Base-by-base conservation (phyloP, 345 rosid genomes). In the Citrus glauca region DNA sequence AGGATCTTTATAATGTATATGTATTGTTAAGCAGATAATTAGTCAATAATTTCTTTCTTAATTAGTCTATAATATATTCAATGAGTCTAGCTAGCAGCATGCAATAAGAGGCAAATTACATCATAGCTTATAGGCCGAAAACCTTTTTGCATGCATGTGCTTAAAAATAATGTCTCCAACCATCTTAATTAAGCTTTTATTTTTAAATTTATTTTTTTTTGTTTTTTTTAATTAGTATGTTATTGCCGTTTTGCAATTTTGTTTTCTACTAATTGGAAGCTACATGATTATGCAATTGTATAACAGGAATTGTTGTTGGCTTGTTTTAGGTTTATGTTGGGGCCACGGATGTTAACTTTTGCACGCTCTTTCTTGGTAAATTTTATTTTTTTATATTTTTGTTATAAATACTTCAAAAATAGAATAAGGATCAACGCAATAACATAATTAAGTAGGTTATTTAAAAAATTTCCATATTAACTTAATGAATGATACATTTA, bases 11-110 rank as follows among this genome's bases (percentile, higher is more conserved):
- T 76, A 50, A 8, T 28, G 50, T 42, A 71, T 65, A 33, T 64
- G 13, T 53, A 35, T 66, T 9, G 33, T 45, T 28, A 35, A 17
- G 24, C 59, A 64, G 71, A 74, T 79, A 55, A 86, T 81, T 79
- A 66, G 30, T 22, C 75, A 74, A 81, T 81, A 79, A 81, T 83
- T 83, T 71, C 35, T 75, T 24, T 45, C 4, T 45, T 45, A 45
- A 56, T 69, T n/a, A 0, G 63, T 37, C 5, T 59, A 24, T n/a
- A 5, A 11, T 45, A 45, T 55, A 45, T 27, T 0, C 17, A 42
- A 3, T 25, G 1, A 45, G 13, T 40, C 13, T 45, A 4, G 5
- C 17, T 3, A 10, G 4, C 53, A 38, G 28, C 53, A n/a, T n/a
- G 55, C 66, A 35, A 37, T 0, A 55, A 57, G 40, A 71, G 65